Evolutionary conservation across 2,329 filamentous ascomycete species (phyloP), one percentile per base, ranked within the genome.

Genomic region (Xylariaceae sp.): DNA sequence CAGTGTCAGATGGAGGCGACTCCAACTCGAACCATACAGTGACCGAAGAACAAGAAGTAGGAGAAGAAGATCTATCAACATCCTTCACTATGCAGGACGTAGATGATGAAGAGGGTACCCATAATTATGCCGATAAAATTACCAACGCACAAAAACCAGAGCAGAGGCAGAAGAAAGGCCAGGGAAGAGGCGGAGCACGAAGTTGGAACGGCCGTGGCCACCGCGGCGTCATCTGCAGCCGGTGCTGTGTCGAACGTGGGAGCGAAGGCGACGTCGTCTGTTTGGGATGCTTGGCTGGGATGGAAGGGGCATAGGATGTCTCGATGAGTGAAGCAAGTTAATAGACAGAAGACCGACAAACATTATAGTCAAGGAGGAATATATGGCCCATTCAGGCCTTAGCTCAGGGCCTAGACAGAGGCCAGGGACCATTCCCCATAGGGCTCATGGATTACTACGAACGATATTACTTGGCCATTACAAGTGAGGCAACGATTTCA

Each of bases 231-330:
- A 76, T 90, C 2, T 91, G 88, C 69, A 89, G 87, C 67, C 79
- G 81, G 16, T 91, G 88, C 72, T 90, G 87, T 68, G 80, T 89
- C 3, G 88, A 91, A 69, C 79, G 78, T 21, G 87, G 87, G 0
- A 67, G 75, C 17, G 82, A 89, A 50, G 87, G 87, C 23, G 86
- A 90, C 44, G 81, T 89, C 4, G 82, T 85, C 56, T 91, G 88
- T 66, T 72, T 89, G 44, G 85, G 85, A 1, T 90, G 88, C 62
- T 75, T 87, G 36, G 76, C 76, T 8, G 69, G 73, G 2, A 75
- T 78, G 68, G 75, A 77, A 54, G 73, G 73, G 12, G 67, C 72
- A 7, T 78, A 70, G 70, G 49, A 36, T 19, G 34, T 36, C 56
- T 47, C 52, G 6, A 61, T 41, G 37, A 39, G 11, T 24, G 29